phyloP scores from a whole-genome alignment of 2,329 filamentous ascomycete genomes.

The Aureobasidium subglaciale region DNA sequence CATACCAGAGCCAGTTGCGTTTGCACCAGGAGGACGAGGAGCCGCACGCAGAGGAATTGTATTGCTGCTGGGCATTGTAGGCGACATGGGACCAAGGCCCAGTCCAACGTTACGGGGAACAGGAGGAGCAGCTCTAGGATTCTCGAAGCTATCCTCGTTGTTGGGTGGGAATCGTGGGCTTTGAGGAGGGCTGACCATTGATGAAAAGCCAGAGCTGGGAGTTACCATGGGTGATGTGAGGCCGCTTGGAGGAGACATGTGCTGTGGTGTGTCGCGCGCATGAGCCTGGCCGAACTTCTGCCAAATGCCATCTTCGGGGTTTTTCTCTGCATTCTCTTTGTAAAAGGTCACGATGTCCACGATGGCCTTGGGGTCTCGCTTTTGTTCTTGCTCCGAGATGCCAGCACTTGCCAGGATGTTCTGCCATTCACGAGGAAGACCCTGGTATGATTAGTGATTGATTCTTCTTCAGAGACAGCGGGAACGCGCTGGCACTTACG shows the following conservation, averaged over 20 bases:
- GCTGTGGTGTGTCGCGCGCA: conserved; percentile 43
- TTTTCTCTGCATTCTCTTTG: conserved; percentile 81
- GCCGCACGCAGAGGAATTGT: conserved; percentile 66
- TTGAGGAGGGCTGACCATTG: conserved; percentile 66
- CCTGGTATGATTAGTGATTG: conserved; percentile 46
- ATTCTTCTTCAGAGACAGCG: background rate
- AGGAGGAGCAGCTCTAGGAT: conserved; percentile 85
- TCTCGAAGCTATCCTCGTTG: conserved; percentile 92
- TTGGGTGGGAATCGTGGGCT: conserved; percentile 85
- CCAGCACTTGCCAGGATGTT: conserved; percentile 90
- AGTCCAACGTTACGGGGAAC: conserved; percentile 51
- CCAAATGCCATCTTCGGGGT: conserved; percentile 78
- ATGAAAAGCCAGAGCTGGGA: conserved; percentile 44
- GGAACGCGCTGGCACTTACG: conserved; percentile 45
- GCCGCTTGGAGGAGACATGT: conserved; percentile 23
- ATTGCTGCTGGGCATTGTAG: conserved; percentile 19
- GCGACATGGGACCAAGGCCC: conserved; percentile 38
- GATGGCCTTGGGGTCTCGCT: conserved; percentile 91
- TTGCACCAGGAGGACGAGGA: conserved; percentile 71
- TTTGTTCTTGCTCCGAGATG: conserved; percentile 91
- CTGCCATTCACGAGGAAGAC: conserved; percentile 96
- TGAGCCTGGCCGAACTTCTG: conserved; percentile 93
- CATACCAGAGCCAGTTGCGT: conserved; percentile 69
- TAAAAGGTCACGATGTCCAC: conserved; percentile 95
- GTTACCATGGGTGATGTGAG: conserved; percentile 21